These are phyloP conservation scores for Aeschynomene evenia DNA, from an alignment of 306 rosid genomes.

Conservation along the genomic window DNA sequence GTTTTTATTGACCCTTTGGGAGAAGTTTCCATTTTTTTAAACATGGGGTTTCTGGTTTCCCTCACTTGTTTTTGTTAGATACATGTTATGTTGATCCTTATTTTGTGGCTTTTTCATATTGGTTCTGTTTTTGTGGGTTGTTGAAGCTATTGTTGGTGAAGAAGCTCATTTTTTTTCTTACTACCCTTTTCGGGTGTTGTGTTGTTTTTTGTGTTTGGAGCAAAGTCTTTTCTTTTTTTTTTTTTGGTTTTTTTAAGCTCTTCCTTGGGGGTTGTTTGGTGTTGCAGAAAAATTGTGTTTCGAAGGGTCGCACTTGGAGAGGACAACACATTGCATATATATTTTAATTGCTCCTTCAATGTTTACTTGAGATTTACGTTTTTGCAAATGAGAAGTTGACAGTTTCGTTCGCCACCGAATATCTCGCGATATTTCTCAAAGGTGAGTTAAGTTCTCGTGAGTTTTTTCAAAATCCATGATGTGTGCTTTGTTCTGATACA, in stretches of 20 bases:
- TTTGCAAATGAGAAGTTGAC: slow-evolving; percentile 37
- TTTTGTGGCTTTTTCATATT: not conserved
- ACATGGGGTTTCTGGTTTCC: not conserved
- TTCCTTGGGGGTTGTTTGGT: slow-evolving; percentile 8
- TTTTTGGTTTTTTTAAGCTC: not conserved
- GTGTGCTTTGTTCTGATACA: not conserved
- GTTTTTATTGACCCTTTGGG: slow-evolving; percentile 2
- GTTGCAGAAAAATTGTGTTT: slow-evolving; percentile 34
- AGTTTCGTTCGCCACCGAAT: not conserved
- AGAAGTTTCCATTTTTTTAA: slow-evolving; percentile 16
- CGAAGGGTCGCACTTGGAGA: slow-evolving; percentile 4
- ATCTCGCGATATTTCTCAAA: slow-evolving; percentile 39
- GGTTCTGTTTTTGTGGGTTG: not conserved
- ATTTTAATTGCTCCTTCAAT: slow-evolving; percentile 18
- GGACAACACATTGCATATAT: not conserved
- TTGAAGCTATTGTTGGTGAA: not conserved
- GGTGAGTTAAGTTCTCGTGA: slow-evolving; percentile 27
- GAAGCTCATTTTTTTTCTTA: not conserved
- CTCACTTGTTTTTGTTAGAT: not conserved
- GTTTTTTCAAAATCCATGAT: not conserved
- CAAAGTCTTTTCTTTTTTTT: slow-evolving; percentile 17
- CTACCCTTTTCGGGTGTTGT: slow-evolving; percentile 17
- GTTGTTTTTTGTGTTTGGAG: slow-evolving; percentile 44
- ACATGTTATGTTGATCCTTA: slow-evolving; percentile 2
- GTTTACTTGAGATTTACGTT: slow-evolving; percentile 60